Conservation (phyloP, 306 rosid species). For the Alnus glutinosa region DNA sequence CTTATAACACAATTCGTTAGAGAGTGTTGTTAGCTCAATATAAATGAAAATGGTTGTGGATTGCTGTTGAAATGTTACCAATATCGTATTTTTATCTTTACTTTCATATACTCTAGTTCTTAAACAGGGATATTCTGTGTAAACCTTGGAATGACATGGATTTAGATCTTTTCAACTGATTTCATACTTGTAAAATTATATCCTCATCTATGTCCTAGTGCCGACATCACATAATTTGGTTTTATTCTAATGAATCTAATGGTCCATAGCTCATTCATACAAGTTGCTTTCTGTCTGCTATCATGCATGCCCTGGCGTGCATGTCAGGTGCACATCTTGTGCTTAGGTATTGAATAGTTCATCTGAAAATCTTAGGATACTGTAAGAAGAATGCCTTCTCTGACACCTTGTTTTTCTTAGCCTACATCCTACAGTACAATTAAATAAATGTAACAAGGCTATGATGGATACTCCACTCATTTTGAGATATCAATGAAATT, state of each 20-base stretch:
- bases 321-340: not conserved
- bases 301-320: not conserved
- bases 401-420: not conserved
- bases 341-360: not conserved
- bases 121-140: not conserved
- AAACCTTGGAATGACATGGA: not conserved
- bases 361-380: not conserved
- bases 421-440: not conserved
- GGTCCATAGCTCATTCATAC: not conserved
- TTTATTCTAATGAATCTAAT: not conserved
- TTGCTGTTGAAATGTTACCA: too few relatives aligned
- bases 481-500: not conserved
- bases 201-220: not conserved
- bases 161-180: not conserved
- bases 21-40: too few relatives aligned
- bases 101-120: too few relatives aligned
- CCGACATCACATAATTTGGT: not conserved
- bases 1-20: too few relatives aligned
- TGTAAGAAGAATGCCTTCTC: not conserved
- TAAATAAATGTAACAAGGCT: not conserved
- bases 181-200: not conserved
- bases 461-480: not conserved
- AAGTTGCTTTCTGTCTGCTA: not conserved
- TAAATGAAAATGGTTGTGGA: too few relatives aligned
- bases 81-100: too few relatives aligned